phyloP scores from a whole-genome alignment of 192 early-diverging fungal species.

The Coemansia sp. region DNA sequence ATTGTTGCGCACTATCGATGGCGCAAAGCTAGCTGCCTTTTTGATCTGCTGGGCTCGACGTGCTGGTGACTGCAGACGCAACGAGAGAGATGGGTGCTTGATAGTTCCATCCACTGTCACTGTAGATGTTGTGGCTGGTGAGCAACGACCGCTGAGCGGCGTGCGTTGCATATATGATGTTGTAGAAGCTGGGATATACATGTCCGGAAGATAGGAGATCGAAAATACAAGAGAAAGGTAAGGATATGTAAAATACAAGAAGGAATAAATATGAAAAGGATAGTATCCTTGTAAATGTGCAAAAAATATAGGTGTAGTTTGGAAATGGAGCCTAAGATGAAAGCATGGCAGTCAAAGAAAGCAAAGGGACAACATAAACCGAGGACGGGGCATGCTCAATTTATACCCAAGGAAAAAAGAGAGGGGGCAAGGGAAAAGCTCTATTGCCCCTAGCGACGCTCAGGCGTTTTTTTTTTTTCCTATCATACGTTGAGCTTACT shows the following conservation, averaged over 20 bases:
- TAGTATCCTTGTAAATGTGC: background rate
- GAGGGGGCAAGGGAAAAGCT: background rate
- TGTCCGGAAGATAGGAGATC: conserved; percentile 5
- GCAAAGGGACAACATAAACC: background rate
- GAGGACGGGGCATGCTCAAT: background rate
- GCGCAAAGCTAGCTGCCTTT: conserved; percentile 22
- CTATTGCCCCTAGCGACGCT: background rate
- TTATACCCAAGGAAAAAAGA: conserved; percentile 2
- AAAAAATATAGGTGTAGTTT: background rate
- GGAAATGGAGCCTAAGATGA: background rate
- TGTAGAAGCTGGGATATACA: conserved; percentile 51
- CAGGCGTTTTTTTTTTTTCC: background rate
- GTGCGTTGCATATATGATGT: conserved; percentile 22
- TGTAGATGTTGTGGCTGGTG: conserved; percentile 14
- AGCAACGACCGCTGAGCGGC: conserved; percentile 20
- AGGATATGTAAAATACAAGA: background rate
- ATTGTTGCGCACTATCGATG: conserved; percentile 46
- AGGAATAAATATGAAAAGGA: background rate
- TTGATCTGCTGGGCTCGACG: conserved; percentile 19
- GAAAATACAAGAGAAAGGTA: conserved; percentile 6
- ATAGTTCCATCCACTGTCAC: background rate
- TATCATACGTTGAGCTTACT: background rate
- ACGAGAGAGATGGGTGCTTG: conserved; percentile 14
- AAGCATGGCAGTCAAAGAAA: conserved; percentile 5
- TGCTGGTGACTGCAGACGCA: conserved; percentile 21